Base-by-base conservation (phyloP, 768 basidiomycete species). In the Boletus rubroflammeus region DNA sequence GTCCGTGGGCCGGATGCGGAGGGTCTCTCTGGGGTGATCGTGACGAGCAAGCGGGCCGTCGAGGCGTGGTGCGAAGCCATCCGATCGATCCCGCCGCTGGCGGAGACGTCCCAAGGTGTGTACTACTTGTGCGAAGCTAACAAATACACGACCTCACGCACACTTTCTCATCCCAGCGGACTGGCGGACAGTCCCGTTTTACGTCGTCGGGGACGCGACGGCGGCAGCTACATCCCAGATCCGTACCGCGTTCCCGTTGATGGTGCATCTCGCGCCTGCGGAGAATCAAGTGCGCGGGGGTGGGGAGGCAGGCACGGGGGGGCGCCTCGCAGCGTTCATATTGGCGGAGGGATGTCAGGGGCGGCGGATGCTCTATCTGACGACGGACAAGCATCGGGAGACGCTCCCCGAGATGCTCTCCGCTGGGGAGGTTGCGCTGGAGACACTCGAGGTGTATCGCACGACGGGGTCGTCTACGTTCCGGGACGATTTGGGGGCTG, bases 381-480 rank as follows among this genome's bases (percentile, higher is more conserved):
- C 84, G 11, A 92, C 92, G 21, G 93, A 94, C 77, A 95, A 93
- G 75, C 92, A 90, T 54, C 76, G 82, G 17, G 88, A 91, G 57
- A 85, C 81, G 0, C 68, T 93, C 2, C 71, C 81, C 0, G 71
- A 57, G 15, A 75, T 84, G 9, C 71, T 93, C 35, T 53, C 57
- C 0, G 73, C 72, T 0, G 78, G 72, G 0, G 75, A 75, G 1
- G 64, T 89, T 2, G 60, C 60, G 32, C 64, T 88, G 29, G 72
- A 76, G 5, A 55, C 75, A 13, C 60, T 91, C 11, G 80, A 86
- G 64, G 89, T 90, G 9, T 93, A 93, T 62, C 77, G 75, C 61
- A 93, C 91, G 31, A 76, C 71, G 38, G 81, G 80, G 1, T 83
- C 83, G 2, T 70, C 73, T 0, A 74, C 64, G 1, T 84, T 90